These are phyloP conservation scores for Thermochaetoides dissita DNA, from an alignment of 2,329 filamentous ascomycete species.

Conservation along the genomic window DNA sequence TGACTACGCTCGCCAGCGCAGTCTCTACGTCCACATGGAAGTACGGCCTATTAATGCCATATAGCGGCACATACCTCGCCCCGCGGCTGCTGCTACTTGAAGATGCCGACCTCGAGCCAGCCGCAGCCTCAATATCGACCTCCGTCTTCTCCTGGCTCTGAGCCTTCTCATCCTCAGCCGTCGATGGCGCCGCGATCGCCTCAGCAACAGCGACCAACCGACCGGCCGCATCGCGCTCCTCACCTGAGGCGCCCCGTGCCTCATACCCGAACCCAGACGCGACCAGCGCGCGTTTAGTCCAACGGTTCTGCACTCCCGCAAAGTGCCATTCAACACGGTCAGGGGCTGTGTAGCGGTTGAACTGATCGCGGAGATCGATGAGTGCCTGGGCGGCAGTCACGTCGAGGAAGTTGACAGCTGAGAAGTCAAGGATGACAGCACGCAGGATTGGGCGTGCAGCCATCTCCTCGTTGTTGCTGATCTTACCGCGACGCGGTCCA, in stretches of 20 bases:
- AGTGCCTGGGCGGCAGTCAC: conserved; percentile 44
- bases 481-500: conserved; percentile 24
- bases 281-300: conserved; percentile 42
- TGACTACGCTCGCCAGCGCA: conserved; percentile 25
- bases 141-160: no score
- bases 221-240: background rate
- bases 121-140: conserved; percentile 9
- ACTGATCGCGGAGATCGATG: conserved; percentile 38
- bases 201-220: conserved; percentile 8
- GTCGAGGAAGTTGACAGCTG: conserved; percentile 42
- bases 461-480: conserved; percentile 19
- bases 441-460: conserved; percentile 31
- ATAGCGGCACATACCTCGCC: conserved; percentile 18
- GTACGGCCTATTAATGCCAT: conserved; percentile 30
- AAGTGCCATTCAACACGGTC: conserved; percentile 39
- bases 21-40: conserved; percentile 33
- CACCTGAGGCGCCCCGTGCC: background rate
- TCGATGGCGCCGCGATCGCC: background rate
- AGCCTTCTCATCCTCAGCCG: conserved; percentile 1
- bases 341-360: conserved; percentile 38
- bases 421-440: conserved; percentile 44
- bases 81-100: background rate
- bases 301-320: conserved; percentile 39
- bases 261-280: conserved; percentile 40
- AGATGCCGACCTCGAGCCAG: conserved; percentile 10